Base-by-base conservation (phyloP, 345 rosid genomes). In the Salix koriyanagi region DNA sequence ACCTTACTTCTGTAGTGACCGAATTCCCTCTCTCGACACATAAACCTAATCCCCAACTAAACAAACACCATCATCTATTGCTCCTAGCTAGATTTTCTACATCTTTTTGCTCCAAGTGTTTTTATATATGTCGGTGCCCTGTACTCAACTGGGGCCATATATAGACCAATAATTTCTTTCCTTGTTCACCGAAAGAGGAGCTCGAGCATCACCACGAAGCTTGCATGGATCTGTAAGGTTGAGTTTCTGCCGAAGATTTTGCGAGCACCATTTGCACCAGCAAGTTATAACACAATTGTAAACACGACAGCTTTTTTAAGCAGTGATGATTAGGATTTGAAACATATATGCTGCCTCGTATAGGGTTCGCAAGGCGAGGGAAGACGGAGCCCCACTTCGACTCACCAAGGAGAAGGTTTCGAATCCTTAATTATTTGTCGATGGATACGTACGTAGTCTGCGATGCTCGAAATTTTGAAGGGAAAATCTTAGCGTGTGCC, bases 71-170 rank as follows among this genome's bases (percentile, higher is more conserved):
- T 66, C 34, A 61, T 66, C 65, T 11, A 5, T 52, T 67, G 68
- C 79, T 60, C 81, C 77, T 75, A 77, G 83, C 77, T 75, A 77
- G 83, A 79, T 76, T 77, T 78, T 76, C 58, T 65, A 2, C 9
- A 2, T 16, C 34, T 72, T 81, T 68, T 68, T 60, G 41, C 46
- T 52, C 72, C 62, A 28, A 34, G 14, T 7, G 4, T n/a, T 30
- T 21, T 7, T 72, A 34, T 19, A 23, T 18, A 13, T 28, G 36
- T 6, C 18, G 25, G 9, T 23, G 28, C 8, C 11, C 64, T 58
- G 14, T 58, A 36, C 37, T 36, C 19, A 2, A 9, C 8, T 18
- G 0, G 7, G 58, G 58, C 58, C 58, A 19, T 14, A 0, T 13
- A 48, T 52, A 19, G 23, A 52, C 23, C 7, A 1, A 5, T 36